A percentile compares a stretch with the other conserved stretches of the same genome.
Conservation (phyloP, 2,329 filamentous ascomycete species). For the Xylariaceae sp. region DNA sequence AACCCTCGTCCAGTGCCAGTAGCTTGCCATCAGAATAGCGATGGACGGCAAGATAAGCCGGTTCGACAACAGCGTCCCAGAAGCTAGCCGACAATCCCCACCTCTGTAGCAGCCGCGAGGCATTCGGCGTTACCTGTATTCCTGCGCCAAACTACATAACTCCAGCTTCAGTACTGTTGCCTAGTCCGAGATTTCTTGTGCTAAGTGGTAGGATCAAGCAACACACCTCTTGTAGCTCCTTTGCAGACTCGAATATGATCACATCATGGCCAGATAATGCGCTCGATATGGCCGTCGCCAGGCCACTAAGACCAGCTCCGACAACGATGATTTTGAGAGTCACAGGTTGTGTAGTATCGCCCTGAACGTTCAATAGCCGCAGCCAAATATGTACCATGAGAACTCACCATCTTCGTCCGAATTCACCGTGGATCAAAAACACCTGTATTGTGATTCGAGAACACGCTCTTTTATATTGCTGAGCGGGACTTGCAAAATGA, state of each 20-base stretch:
- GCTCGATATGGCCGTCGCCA: constrained; percentile 47
- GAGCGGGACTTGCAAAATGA: too few relatives aligned
- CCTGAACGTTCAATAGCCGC: too few relatives aligned
- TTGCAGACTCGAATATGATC: constrained; percentile 49
- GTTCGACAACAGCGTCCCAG: constrained; percentile 47
- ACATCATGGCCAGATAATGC: constrained; percentile 47
- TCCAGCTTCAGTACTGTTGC: not conserved
- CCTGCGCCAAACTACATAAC: constrained; percentile 54
- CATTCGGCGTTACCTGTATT: constrained; percentile 59
- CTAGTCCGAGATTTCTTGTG: not conserved
- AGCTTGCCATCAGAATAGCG: constrained; percentile 55
- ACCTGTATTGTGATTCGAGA: too few relatives aligned
- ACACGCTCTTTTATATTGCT: too few relatives aligned
- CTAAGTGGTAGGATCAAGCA: not conserved
- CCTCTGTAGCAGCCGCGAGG: constrained; percentile 54
- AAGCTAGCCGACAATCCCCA: constrained; percentile 57
- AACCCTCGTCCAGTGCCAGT: constrained; percentile 57
- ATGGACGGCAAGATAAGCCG: constrained; percentile 56
- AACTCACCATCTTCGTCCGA: too few relatives aligned
- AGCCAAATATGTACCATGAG: too few relatives aligned
- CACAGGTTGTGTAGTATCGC: too few relatives aligned
- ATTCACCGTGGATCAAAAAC: too few relatives aligned
- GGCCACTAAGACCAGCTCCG: constrained; percentile 51
- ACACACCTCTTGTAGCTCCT: constrained; percentile 47
- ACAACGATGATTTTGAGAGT: constrained; percentile 47